Evolutionary conservation across 345 rosid genomes (phyloP).

Genomic region (Boechera retrofracta): DNA sequence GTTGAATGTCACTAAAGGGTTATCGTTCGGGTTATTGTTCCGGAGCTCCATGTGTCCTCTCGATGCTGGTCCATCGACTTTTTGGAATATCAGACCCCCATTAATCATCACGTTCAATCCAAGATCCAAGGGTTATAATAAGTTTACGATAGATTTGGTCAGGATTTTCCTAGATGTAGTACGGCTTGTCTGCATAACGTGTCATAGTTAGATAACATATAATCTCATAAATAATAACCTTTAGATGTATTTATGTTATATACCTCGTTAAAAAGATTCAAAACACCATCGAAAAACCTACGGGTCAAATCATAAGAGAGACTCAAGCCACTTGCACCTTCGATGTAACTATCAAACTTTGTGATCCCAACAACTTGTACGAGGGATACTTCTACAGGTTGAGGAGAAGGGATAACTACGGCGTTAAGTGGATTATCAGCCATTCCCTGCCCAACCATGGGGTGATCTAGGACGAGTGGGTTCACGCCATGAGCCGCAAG

Average conservation of each 20-base stretch:
- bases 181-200: not conserved
- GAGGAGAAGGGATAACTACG: conserved; percentile 56
- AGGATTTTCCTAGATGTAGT: not conserved
- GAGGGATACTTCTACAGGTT: conserved; percentile 57
- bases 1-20: conserved; percentile 65
- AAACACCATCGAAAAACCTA: conserved; percentile 33
- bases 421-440: conserved; percentile 68
- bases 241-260: not conserved
- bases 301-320: conserved; percentile 47
- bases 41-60: conserved; percentile 56
- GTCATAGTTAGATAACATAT: not conserved
- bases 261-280: conserved; percentile 49
- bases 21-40: conserved; percentile 50
- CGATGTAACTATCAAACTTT: conserved; percentile 52
- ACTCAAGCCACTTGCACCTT: conserved; percentile 53
- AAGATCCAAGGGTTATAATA: conserved; percentile 40
- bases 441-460: conserved; percentile 74
- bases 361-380: conserved; percentile 64
- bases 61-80: conserved; percentile 55
- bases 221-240: not conserved
- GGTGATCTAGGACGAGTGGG: conserved; percentile 52
- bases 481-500: conserved; percentile 48
- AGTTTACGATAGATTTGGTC: conserved; percentile 23
- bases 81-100: conserved; percentile 54
- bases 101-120: conserved; percentile 37